Evolutionary conservation across 352 stramenopile genomes (phyloP).

Genomic region (Phytophthora crassamura): DNA sequence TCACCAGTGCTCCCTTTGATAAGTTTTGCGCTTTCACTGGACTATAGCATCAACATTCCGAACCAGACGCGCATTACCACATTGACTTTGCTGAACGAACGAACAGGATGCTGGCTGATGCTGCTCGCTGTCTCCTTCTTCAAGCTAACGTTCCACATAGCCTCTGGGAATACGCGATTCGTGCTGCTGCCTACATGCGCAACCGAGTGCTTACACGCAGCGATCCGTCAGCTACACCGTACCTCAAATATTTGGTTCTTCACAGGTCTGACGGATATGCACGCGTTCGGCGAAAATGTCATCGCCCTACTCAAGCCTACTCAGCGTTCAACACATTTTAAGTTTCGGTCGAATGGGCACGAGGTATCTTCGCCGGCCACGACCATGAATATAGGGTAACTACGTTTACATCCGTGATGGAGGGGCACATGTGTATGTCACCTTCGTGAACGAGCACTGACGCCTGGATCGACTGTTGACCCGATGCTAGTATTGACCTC

Average conservation of each 20-base stretch:
- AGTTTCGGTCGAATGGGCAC: no score
- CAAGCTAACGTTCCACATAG: not conserved
- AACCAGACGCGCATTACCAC: not conserved
- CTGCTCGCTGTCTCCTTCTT: not conserved
- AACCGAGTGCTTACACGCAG: not conserved
- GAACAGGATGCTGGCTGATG: not conserved
- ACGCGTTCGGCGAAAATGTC: no score
- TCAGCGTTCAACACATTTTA: no score
- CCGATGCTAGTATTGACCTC: no score
- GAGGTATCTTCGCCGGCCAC: not conserved
- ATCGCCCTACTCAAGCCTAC: no score
- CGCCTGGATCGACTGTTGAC: no score
- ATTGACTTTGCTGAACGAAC: not conserved
- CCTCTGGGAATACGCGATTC: conserved; percentile 4
- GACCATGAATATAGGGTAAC: conserved; percentile 1
- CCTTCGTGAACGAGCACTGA: not conserved
- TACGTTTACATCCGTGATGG: conserved; percentile 6
- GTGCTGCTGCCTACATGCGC: not conserved
- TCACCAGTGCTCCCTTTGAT: no score
- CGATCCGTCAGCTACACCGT: not conserved
- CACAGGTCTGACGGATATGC: no score
- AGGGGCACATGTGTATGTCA: conserved; percentile 1
- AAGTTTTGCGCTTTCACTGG: no score
- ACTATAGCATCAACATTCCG: not conserved
- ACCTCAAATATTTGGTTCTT: not conserved